A percentile compares a stretch with the other conserved stretches of the same genome.
These are phyloP conservation scores for Dactylorhiza incarnata DNA, from an alignment of 106 monocot genomes.

Conservation along the genomic window DNA sequence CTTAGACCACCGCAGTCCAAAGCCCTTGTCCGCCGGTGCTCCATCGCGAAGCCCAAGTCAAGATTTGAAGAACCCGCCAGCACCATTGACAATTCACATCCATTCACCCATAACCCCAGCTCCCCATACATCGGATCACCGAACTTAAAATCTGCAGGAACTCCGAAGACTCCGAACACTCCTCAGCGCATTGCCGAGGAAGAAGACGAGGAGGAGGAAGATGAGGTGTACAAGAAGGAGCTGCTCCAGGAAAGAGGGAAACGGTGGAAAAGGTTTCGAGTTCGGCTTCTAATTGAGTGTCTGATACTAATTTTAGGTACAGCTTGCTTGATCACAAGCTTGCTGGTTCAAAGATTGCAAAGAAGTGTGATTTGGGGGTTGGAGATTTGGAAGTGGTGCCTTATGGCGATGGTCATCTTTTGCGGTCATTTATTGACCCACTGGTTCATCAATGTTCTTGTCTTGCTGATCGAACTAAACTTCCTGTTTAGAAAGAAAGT, in stretches of 20 bases:
- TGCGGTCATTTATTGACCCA: conserved; percentile 57
- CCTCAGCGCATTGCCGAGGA: conserved; percentile 20
- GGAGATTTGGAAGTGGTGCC: too few relatives aligned
- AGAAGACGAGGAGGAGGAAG: conserved; percentile 45
- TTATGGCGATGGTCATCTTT: conserved; percentile 54
- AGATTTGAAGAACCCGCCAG: conserved; percentile 39
- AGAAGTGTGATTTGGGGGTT: conserved; percentile 40
- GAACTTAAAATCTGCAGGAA: neutral
- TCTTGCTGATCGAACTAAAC: conserved; percentile 74
- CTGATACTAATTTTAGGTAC: conserved; percentile 36
- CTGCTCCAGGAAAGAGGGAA: conserved; percentile 5
- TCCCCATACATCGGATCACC: conserved; percentile 5
- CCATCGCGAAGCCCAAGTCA: conserved; percentile 50
- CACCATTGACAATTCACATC: too few relatives aligned
- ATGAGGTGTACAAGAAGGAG: conserved; percentile 27
- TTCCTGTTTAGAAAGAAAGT: conserved; percentile 90
- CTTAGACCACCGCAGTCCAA: conserved; percentile 14
- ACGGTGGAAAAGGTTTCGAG: conserved; percentile 14
- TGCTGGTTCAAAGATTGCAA: conserved; percentile 33
- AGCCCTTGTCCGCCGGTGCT: conserved; percentile 25
- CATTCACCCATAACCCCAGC: neutral
- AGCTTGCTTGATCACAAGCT: conserved; percentile 43
- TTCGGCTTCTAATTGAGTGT: conserved; percentile 51
- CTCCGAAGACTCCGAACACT: conserved; percentile 21
- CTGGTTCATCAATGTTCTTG: conserved; percentile 48